Evolutionary conservation across 2,329 filamentous ascomycete genomes (phyloP), one percentile per base, ranked within the genome.

Genomic region (Cercospora sp.): DNA sequence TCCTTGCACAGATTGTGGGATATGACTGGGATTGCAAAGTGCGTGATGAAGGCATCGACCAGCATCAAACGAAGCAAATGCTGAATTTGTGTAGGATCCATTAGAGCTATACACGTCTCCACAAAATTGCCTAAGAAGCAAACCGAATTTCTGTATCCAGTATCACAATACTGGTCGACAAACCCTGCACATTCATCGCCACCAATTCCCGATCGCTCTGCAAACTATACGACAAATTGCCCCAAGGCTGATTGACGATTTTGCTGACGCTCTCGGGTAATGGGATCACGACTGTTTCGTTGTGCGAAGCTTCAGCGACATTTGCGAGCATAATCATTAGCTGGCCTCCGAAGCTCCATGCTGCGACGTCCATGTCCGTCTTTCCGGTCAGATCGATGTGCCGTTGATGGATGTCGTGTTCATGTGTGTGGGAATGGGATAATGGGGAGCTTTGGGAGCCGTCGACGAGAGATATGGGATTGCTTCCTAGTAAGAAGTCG

Each of bases 401-500:
- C 0, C 62, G 23, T 68, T 39, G n/a, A 9, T n/a, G 31, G 12
- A 26, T 18, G 3, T 33, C 36, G 48, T 10, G 55, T 36, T 16
- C 28, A 23, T 18, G 16, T 7, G 30, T n/a, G 9, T 36, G 55
- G 1, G 28, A 36, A 16, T n/a, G 48, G 1, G 48, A 55, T 3
- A 28, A 7, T 23, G 48, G 12, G 3, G 48, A 16, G 18, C 10
- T 53, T 7, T 53, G 23, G 0, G 48, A 53, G 5, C 18, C 48
- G 3, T 36, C 16, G 30, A 59, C 16, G 18, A 75, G 64, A n/a
- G 63, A 28, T 26, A 60, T 68, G 39, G 76, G 75, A 33, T 75
- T 70, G 9, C 77, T 72, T 5, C 76, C 78, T 16, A 84, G 76
- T 36, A 84, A 59, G 58, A 83, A 81, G 3, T 63, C 63, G 5